Evolutionary conservation across 495 filamentous ascomycete species (phyloP).

Genomic region (Xylaria intraflava): DNA sequence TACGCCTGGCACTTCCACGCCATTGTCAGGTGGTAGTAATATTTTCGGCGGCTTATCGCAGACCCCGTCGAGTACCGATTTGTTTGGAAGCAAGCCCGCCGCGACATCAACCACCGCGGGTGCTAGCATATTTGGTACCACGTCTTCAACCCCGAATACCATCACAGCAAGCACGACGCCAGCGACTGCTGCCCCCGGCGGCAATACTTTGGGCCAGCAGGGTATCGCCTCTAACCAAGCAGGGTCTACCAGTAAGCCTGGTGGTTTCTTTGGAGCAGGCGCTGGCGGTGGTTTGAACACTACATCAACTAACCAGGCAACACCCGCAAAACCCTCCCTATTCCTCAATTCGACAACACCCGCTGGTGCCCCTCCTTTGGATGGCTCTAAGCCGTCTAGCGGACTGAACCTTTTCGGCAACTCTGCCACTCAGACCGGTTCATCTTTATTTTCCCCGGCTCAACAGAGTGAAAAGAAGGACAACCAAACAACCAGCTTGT

Average conservation of each 20-base stretch:
- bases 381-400: slow-evolving; percentile 14
- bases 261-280: slow-evolving; percentile 37
- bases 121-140: slow-evolving; percentile 32
- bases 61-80: slow-evolving; percentile 10
- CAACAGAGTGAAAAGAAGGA: slow-evolving; percentile 18
- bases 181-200: slow-evolving; percentile 19
- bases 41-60: slow-evolving; percentile 30
- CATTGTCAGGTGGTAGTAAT: slow-evolving; percentile 26
- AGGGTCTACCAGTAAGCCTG: slow-evolving; percentile 27
- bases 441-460: slow-evolving; percentile 13
- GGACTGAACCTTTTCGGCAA: slow-evolving; percentile 13
- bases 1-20: slow-evolving; percentile 22
- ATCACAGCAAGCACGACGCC: slow-evolving; percentile 35
- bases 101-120: slow-evolving; percentile 13
- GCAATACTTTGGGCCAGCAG: slow-evolving; percentile 16
- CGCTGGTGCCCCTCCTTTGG: slow-evolving; percentile 53
- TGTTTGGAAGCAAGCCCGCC: slow-evolving; percentile 22
- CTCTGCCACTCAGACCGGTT: slow-evolving; percentile 11
- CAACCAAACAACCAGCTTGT: slow-evolving; percentile 12
- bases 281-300: slow-evolving; percentile 26
- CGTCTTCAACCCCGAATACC: slow-evolving; percentile 23
- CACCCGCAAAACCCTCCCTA: slow-evolving; percentile 37
- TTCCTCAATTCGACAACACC: slow-evolving; percentile 55
- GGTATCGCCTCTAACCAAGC: slow-evolving; percentile 10
- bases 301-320: slow-evolving; percentile 18